A percentile compares a stretch with the other conserved stretches of the same genome.
Evolutionary conservation across 345 rosid genomes (phyloP).

Genomic region (Boechera divaricarpa): DNA sequence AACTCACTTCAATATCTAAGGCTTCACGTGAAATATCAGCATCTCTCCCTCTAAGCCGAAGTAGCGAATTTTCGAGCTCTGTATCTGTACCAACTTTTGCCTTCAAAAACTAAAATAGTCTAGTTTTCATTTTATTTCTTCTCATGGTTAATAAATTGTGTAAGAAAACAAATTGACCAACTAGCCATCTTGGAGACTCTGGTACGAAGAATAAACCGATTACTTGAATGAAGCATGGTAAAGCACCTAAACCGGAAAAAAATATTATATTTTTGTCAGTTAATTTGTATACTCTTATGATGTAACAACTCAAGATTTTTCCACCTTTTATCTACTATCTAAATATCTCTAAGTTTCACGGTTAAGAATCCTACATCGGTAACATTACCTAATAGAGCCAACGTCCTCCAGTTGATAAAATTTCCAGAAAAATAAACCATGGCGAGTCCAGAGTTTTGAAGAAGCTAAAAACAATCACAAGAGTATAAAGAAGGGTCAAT

Average conservation of each 20-base stretch:
- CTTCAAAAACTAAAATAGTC: conserved; percentile 34
- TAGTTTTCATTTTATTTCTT: neutral
- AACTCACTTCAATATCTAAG: conserved; percentile 56
- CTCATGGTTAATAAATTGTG: neutral
- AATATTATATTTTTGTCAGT: neutral
- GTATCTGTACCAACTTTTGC: conserved; percentile 53
- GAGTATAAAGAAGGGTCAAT: neutral
- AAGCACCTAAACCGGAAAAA: conserved; percentile 41
- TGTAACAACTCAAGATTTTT: neutral
- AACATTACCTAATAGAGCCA: conserved; percentile 45
- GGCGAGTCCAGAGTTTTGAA: conserved; percentile 44
- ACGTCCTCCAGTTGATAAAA: conserved; percentile 40
- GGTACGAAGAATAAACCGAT: conserved; percentile 56
- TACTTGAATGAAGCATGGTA: conserved; percentile 49
- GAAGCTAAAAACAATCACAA: conserved; percentile 34
- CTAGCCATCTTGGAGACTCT: conserved; percentile 72
- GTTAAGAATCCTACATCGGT: neutral
- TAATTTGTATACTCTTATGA: neutral
- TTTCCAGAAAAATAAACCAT: conserved; percentile 40
- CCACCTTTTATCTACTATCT: neutral
- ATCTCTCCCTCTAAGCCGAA: conserved; percentile 55
- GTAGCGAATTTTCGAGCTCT: conserved; percentile 58
- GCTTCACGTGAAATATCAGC: conserved; percentile 60
- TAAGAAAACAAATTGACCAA: conserved; percentile 17
- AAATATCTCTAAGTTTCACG: neutral